These are phyloP conservation scores for Gastrodia elata DNA, from an alignment of 106 monocot genomes.

Conservation along the genomic window DNA sequence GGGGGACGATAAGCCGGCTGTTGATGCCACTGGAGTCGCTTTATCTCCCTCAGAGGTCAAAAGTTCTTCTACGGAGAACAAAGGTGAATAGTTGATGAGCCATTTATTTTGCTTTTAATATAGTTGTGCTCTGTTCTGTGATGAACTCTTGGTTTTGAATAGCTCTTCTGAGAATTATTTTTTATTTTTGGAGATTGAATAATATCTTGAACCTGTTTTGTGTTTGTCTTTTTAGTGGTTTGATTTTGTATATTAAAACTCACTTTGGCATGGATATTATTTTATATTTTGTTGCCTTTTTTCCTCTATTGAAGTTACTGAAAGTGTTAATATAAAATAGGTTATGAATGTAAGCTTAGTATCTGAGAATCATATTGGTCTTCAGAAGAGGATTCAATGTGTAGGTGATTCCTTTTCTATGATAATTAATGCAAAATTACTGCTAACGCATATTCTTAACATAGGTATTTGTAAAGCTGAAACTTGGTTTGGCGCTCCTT, in stretches of 20 bases:
- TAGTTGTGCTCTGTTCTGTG: background rate
- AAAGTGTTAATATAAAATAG: background rate
- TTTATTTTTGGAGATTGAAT: background rate
- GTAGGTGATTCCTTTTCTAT: background rate
- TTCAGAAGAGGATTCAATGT: background rate
- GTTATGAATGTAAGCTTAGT: background rate
- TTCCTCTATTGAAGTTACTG: background rate
- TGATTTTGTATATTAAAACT: background rate
- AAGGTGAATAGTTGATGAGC: background rate
- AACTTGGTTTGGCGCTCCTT: background rate
- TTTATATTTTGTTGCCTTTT: background rate
- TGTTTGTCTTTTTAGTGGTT: background rate
- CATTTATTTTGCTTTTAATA: too few species aligned
- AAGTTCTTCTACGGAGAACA: slow-evolving; percentile 5
- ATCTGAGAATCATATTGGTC: background rate
- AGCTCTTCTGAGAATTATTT: background rate
- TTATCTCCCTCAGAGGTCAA: background rate
- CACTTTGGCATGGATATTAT: background rate
- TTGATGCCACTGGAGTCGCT: background rate
- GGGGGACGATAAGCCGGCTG: slow-evolving; percentile 7
- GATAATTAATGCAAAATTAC: background rate
- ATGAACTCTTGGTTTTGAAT: background rate
- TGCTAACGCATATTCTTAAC: background rate
- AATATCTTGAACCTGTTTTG: background rate
- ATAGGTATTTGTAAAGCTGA: background rate